A percentile compares a stretch with the other conserved stretches of the same genome.
Evolutionary conservation across 441 rosid genomes (phyloP).

Genomic region (Bruguiera hainesii): DNA sequence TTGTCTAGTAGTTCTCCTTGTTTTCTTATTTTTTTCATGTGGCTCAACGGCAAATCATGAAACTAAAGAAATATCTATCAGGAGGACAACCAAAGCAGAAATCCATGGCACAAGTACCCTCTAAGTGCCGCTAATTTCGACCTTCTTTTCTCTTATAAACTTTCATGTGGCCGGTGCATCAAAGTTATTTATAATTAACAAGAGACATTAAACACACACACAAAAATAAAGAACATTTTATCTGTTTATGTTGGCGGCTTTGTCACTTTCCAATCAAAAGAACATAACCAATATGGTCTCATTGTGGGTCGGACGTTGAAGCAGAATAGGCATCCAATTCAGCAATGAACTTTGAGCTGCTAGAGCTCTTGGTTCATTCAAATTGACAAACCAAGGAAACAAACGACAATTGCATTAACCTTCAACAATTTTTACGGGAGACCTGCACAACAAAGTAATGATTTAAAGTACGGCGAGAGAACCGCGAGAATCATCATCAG

Average conservation of each 20-base stretch:
- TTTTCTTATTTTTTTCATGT: conserved; percentile 5
- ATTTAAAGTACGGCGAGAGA: conserved; percentile 1
- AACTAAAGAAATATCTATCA: conserved; percentile 3
- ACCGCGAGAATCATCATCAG: background rate
- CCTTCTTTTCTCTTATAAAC: conserved; percentile 5
- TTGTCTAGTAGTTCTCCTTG: background rate
- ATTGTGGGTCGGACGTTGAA: background rate
- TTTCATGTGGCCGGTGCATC: conserved; percentile 3
- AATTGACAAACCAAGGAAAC: background rate
- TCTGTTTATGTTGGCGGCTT: conserved; percentile 3
- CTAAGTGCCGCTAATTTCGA: conserved; percentile 13
- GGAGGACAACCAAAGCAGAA: conserved; percentile 6
- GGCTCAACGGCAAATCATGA: background rate
- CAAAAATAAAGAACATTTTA: background rate
- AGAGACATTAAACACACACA: background rate
- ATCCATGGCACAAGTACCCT: background rate
- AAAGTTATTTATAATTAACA: too few relatives aligned
- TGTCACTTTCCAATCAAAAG: background rate
- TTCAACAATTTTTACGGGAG: conserved; percentile 76
- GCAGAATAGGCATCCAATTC: conserved; percentile 1
- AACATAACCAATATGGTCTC: background rate
- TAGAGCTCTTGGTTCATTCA: background rate
- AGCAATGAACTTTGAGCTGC: background rate
- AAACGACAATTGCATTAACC: conserved; percentile 35
- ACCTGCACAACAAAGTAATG: conserved; percentile 38